Percentiles rank a stretch among this genome's conserved stretches.
Conservation (phyloP, 306 rosid genomes). For the Cucurbita pepo region DNA sequence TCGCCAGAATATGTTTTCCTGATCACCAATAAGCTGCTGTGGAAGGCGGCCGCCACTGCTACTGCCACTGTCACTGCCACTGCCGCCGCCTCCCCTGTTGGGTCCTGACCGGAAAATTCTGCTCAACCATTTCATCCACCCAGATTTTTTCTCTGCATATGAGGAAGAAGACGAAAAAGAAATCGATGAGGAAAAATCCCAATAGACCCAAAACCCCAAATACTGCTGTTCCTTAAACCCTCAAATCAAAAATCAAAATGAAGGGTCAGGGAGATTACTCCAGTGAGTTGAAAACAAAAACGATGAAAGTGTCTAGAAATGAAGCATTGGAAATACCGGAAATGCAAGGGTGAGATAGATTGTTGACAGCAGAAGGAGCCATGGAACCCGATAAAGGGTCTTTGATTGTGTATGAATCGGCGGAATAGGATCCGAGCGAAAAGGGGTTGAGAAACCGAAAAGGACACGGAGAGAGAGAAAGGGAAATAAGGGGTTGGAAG, state of each 20-base stretch:
- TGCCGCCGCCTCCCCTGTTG: constrained; percentile 29
- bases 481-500: constrained; percentile 16
- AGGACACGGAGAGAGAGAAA: constrained; percentile 11
- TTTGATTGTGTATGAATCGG: constrained; percentile 17
- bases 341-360: constrained; percentile 77
- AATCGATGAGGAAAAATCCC: not conserved
- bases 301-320: not conserved
- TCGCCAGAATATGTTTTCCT: constrained; percentile 55
- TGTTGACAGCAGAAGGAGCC: constrained; percentile 56
- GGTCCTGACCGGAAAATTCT: constrained; percentile 62
- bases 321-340: constrained; percentile 29
- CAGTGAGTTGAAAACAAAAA: not conserved
- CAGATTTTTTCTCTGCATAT: constrained; percentile 71
- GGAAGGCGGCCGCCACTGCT: constrained; percentile 22
- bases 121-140: constrained; percentile 89
- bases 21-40: constrained; percentile 45
- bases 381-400: constrained; percentile 19
- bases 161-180: constrained; percentile 25
- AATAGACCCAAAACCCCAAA: not conserved
- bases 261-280: not conserved
- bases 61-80: constrained; percentile 28
- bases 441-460: constrained; percentile 17
- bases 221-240: not conserved
- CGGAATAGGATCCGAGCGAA: constrained; percentile 15
- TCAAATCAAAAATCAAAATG: not conserved